Conservation (phyloP, 179 eudicot species). For the Amaranthus tricolor region DNA sequence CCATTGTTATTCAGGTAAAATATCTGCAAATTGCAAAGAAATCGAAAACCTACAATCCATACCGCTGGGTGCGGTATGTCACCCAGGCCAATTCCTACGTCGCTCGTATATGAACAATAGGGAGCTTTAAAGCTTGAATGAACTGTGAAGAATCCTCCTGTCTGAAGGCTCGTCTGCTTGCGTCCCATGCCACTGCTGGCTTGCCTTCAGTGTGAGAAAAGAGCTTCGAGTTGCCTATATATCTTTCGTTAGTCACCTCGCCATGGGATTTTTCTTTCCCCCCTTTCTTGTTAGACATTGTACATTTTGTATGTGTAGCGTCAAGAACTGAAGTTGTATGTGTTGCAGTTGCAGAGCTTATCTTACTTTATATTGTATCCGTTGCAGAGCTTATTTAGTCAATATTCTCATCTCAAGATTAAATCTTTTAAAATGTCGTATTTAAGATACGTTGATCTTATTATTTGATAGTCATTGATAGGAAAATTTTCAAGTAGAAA, state of each 20-base stretch:
- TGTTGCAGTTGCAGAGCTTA: background rate
- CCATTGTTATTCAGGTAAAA: constrained; percentile 61
- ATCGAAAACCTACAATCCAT: constrained; percentile 76
- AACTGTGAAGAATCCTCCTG: background rate
- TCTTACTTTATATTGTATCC: no score
- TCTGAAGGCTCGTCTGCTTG: background rate
- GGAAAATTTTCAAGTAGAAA: no score
- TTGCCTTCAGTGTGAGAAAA: constrained; percentile 4
- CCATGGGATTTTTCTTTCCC: background rate
- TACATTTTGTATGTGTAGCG: constrained; percentile 1
- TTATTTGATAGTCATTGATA: no score
- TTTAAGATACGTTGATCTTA: no score
- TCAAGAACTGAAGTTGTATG: background rate
- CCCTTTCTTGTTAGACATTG: background rate
- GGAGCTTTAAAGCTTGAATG: background rate
- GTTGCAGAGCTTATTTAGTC: no score
- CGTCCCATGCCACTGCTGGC: background rate
- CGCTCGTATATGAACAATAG: constrained; percentile 61
- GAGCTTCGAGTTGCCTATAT: background rate
- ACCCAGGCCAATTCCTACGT: constrained; percentile 95
- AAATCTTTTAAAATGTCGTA: no score
- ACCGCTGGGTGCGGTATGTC: constrained; percentile 95
- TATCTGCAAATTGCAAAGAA: constrained; percentile 90
- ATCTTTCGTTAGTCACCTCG: background rate
- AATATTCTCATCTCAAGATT: no score